Evolutionary conservation across 23 red algal genomes (phyloP).

Genomic region (Gracilaria domingensis): DNA sequence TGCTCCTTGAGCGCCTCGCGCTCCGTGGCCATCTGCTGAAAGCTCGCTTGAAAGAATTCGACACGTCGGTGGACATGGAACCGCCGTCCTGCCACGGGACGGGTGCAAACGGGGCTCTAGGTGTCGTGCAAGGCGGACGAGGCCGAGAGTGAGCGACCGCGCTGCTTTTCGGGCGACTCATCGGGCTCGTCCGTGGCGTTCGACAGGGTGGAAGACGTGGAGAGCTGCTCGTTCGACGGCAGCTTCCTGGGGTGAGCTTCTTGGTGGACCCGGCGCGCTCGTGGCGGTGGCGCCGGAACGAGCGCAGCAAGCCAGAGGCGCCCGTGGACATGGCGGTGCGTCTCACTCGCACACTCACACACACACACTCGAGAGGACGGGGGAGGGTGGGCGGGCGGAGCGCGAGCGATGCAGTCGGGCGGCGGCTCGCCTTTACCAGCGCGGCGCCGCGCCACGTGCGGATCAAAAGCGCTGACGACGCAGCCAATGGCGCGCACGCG

Average conservation of each 20-base stretch:
- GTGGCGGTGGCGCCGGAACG: neutral
- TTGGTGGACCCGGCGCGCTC: neutral
- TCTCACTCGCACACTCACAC: neutral
- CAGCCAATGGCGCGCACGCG: neutral
- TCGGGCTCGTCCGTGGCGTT: constrained; percentile 13
- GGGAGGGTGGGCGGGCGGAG: neutral
- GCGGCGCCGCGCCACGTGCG: constrained; percentile 27
- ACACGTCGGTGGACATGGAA: constrained; percentile 56
- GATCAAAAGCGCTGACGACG: constrained; percentile 7
- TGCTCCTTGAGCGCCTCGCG: constrained; percentile 33
- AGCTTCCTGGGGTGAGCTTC: neutral
- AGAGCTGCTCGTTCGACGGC: constrained; percentile 31
- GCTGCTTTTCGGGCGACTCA: constrained; percentile 1
- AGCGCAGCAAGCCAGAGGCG: neutral
- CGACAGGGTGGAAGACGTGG: constrained; percentile 20
- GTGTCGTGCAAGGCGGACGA: neutral
- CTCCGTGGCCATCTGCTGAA: constrained; percentile 69
- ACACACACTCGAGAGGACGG: neutral
- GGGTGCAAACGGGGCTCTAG: neutral
- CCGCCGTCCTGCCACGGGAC: constrained; percentile 46
- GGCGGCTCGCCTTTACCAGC: no score
- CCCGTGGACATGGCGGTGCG: constrained; percentile 3
- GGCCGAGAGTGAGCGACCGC: neutral
- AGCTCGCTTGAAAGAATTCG: constrained; percentile 61
- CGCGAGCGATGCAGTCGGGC: neutral